phyloP scores from a whole-genome alignment of 192 early-diverging fungal species.

The Coemansia sp. region DNA sequence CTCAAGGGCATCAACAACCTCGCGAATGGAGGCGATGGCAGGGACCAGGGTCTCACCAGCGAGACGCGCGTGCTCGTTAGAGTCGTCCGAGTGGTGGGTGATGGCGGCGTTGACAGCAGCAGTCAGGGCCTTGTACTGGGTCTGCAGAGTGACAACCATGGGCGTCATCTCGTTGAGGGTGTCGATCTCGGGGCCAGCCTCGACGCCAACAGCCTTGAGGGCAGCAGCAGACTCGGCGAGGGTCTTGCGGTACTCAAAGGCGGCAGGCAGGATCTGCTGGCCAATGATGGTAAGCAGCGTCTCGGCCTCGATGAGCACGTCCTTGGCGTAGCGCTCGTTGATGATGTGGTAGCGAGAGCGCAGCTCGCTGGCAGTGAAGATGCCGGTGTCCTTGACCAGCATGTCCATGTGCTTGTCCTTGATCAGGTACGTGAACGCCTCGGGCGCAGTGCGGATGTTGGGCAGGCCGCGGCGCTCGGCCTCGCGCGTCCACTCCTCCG shows the following conservation, averaged over 20 bases:
- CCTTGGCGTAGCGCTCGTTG: constrained; percentile 97
- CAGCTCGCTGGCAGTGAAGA: constrained; percentile 88
- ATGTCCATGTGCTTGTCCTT: constrained; percentile 71
- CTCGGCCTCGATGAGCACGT: constrained; percentile 90
- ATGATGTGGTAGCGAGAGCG: constrained; percentile 95
- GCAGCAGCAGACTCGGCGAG: constrained; percentile 82
- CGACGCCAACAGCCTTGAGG: constrained; percentile 66
- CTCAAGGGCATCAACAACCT: constrained; percentile 78
- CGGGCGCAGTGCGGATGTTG: constrained; percentile 91
- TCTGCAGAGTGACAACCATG: constrained; percentile 63
- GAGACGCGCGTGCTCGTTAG: constrained; percentile 68
- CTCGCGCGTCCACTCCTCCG: constrained; percentile 90
- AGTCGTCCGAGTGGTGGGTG: constrained; percentile 55
- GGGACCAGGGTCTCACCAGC: constrained; percentile 68
- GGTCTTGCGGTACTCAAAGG: constrained; percentile 86
- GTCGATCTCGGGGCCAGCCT: constrained; percentile 69
- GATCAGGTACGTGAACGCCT: constrained; percentile 86
- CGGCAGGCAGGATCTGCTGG: constrained; percentile 88
- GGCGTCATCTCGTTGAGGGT: constrained; percentile 72
- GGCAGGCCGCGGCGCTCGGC: constrained; percentile 94
- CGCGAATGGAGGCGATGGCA: constrained; percentile 73
- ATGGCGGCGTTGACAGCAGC: constrained; percentile 61
- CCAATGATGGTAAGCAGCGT: constrained; percentile 82
- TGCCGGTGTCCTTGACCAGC: constrained; percentile 75
- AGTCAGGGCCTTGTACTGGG: constrained; percentile 60